Conservation (phyloP, 176 grass and related monocot species). For the Poa pratensis region DNA sequence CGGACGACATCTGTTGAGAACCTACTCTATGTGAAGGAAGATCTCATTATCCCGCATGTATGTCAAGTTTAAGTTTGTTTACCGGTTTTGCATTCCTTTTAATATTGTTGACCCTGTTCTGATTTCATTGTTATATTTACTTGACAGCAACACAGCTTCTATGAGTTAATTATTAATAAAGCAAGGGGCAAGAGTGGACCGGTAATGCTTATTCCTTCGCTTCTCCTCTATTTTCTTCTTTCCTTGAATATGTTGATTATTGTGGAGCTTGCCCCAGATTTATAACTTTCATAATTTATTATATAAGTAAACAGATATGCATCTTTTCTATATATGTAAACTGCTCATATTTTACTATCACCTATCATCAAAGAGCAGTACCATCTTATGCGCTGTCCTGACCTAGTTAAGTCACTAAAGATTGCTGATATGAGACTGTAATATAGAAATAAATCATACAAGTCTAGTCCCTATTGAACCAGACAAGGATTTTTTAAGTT, state of each 20-base stretch:
- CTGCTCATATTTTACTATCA: conserved; percentile 19
- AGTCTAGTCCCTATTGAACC: not conserved
- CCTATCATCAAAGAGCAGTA: not conserved
- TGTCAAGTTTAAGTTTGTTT: conserved; percentile 34
- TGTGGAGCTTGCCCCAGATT: not conserved
- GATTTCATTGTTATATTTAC: conserved; percentile 40
- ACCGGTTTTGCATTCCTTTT: conserved; percentile 12
- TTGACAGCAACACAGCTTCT: conserved; percentile 98
- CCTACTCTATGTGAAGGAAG: conserved; percentile 98
- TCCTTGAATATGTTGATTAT: not conserved
- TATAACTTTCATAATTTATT: not conserved
- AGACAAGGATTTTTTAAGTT: not conserved
- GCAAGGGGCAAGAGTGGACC: conserved; percentile 99
- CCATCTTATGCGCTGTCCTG: not conserved
- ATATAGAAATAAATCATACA: not conserved
- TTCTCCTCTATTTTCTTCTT: not conserved
- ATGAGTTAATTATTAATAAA: conserved; percentile 99
- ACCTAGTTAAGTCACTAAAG: not conserved
- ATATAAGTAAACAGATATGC: not conserved
- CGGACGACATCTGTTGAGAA: conserved; percentile 97
- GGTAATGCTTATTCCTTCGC: conserved; percentile 61
- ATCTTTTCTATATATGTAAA: not conserved
- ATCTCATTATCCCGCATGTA: conserved; percentile 99
- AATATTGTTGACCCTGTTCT: conserved; percentile 21
- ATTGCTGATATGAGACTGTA: not conserved